Conservation (phyloP, 1,139 yeast species). For the Groenewaldozyma sp. region DNA sequence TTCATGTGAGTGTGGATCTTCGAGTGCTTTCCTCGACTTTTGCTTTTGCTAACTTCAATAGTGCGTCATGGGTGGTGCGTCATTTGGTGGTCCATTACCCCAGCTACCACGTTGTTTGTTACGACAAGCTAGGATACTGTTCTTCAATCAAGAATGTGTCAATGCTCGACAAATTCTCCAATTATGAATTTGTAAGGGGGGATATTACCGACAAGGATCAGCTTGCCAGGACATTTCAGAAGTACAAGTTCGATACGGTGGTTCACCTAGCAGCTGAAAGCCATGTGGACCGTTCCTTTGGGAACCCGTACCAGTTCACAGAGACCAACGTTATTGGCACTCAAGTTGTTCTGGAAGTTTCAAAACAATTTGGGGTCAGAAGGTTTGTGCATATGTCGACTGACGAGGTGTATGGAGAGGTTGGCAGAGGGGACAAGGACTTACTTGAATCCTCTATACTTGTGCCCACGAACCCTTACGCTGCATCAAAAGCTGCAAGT, state of each 20-base stretch:
- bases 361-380: slow-evolving; percentile 24
- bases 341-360: slow-evolving; percentile 42
- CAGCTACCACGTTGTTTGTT: slow-evolving; percentile 35
- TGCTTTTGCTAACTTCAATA: slow-evolving; percentile 3
- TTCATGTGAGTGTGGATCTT: slow-evolving; percentile 32
- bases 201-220: slow-evolving; percentile 33
- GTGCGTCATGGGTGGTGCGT: slow-evolving; percentile 43
- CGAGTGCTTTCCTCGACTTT: not conserved
- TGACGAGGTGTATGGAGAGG: slow-evolving; percentile 53
- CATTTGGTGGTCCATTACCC: slow-evolving; percentile 35
- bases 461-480: slow-evolving; percentile 50
- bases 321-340: slow-evolving; percentile 42
- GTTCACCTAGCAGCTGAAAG: slow-evolving; percentile 53
- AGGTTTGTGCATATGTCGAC: slow-evolving; percentile 46
- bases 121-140: slow-evolving; percentile 40
- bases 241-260: slow-evolving; percentile 31
- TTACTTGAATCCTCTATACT: slow-evolving; percentile 34
- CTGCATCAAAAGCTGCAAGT: slow-evolving; percentile 51
- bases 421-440: slow-evolving; percentile 22
- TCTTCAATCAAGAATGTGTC: slow-evolving; percentile 22
- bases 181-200: slow-evolving; percentile 28
- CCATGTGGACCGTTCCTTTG: slow-evolving; percentile 47
- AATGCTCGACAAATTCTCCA: slow-evolving; percentile 21
- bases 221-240: slow-evolving; percentile 20
- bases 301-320: slow-evolving; percentile 39